These are phyloP conservation scores for Calophaca sinica DNA, from an alignment of 306 rosid genomes.

Conservation along the genomic window DNA sequence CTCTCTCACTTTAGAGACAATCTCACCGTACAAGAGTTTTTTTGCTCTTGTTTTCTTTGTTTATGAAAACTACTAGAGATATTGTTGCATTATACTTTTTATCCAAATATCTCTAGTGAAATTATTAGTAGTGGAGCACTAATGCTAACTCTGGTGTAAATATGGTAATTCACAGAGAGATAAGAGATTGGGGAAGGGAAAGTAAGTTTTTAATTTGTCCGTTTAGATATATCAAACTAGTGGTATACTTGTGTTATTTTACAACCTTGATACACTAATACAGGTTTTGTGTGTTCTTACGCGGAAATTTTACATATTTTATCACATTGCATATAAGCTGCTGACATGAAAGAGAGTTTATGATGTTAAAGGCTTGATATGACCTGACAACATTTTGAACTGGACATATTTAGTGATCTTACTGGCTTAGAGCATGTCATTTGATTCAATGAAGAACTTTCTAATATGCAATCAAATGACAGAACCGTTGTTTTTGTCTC, in stretches of 20 bases:
- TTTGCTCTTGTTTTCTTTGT: background rate
- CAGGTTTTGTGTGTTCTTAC: background rate
- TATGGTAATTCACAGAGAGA: too few species aligned
- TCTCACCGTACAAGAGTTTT: background rate
- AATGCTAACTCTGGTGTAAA: too few species aligned
- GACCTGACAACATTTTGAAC: constrained; percentile 26
- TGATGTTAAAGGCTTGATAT: constrained; percentile 2
- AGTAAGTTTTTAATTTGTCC: too few species aligned
- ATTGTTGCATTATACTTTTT: too few species aligned
- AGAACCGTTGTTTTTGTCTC: background rate
- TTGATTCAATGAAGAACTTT: constrained; percentile 7
- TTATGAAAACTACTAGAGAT: background rate
- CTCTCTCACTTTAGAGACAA: background rate
- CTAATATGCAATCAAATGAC: background rate
- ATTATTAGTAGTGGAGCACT: too few species aligned
- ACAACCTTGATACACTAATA: background rate
- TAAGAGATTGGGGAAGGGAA: too few species aligned
- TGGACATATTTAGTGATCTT: constrained; percentile 11
- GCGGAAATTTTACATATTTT: background rate
- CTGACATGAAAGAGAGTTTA: constrained; percentile 1
- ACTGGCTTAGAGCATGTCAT: background rate
- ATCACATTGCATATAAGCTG: background rate
- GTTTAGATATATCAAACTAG: background rate
- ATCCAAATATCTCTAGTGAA: too few species aligned
- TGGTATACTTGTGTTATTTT: constrained; percentile 2